Evolutionary conservation across 176 grass and related monocot species (phyloP).

Genomic region (Oryza meridionalis): DNA sequence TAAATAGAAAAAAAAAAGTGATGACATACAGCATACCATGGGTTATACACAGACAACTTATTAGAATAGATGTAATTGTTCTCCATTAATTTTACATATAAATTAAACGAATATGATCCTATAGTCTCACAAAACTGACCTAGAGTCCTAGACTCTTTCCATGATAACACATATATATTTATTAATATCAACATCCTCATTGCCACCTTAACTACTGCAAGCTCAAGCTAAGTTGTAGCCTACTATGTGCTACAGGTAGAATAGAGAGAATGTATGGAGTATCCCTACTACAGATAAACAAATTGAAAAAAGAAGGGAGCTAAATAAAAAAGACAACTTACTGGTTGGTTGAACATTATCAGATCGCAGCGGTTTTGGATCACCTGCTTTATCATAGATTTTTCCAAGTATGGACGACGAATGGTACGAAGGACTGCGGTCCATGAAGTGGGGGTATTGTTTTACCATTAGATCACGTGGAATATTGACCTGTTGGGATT

Average conservation of each 20-base stretch:
- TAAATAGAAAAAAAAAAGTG: no score
- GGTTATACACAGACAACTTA: no score
- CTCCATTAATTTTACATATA: no score
- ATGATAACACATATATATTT: no score
- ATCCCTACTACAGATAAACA: background rate
- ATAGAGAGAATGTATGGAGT: background rate
- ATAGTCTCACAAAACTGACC: no score
- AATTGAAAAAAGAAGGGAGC: slow-evolving; percentile 13
- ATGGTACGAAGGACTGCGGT: slow-evolving; percentile 22
- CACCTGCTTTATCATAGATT: slow-evolving; percentile 62
- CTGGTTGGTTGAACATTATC: slow-evolving; percentile 27
- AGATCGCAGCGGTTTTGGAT: slow-evolving; percentile 24
- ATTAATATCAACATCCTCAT: no score
- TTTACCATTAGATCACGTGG: slow-evolving; percentile 40
- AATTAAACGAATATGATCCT: no score
- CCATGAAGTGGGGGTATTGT: slow-evolving; percentile 79
- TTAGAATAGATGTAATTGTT: no score
- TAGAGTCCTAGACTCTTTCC: no score
- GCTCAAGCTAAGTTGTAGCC: background rate
- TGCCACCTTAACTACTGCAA: background rate
- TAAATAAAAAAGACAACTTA: slow-evolving; percentile 33
- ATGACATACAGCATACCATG: no score
- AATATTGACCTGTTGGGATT: slow-evolving; percentile 52
- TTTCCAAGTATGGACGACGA: slow-evolving; percentile 63
- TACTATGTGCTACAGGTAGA: background rate